Percentiles rank a stretch among this genome's conserved stretches.
Evolutionary conservation across 2,329 filamentous ascomycete species (phyloP).

Genomic region (Mariannaea elegans): DNA sequence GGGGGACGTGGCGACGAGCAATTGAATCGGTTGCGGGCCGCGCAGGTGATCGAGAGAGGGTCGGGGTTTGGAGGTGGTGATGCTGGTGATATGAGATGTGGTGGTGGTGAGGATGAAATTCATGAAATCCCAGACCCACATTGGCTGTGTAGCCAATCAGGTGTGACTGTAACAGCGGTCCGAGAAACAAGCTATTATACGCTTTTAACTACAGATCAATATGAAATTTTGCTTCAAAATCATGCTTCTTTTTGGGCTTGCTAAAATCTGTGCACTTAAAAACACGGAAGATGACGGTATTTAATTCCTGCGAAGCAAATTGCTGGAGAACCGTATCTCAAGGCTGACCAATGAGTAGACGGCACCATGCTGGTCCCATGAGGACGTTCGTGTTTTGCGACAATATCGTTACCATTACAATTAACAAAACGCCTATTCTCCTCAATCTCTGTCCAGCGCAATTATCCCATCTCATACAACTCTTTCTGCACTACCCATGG

Average conservation of each 20-base stretch:
- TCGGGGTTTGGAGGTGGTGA: slow-evolving; percentile 19
- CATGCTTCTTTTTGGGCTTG: too few relatives aligned
- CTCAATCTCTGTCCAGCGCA: background rate
- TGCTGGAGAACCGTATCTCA: too few relatives aligned
- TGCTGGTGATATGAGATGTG: slow-evolving; percentile 19
- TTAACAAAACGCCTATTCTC: background rate
- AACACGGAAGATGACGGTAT: too few relatives aligned
- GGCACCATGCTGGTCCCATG: too few relatives aligned
- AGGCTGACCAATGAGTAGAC: too few relatives aligned
- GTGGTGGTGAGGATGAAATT: slow-evolving; percentile 18
- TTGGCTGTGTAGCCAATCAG: background rate
- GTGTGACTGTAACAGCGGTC: background rate
- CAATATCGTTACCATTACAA: background rate
- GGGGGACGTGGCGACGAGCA: slow-evolving; percentile 17
- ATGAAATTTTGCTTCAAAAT: too few relatives aligned
- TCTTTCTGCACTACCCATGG: background rate
- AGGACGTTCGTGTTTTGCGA: too few relatives aligned
- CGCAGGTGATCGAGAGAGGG: slow-evolving; percentile 13
- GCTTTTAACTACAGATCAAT: too few relatives aligned
- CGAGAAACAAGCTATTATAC: too few relatives aligned
- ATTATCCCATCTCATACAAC: background rate
- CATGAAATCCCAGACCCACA: slow-evolving; percentile 5
- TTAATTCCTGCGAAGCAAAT: too few relatives aligned
- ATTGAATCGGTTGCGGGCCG: slow-evolving; percentile 28
- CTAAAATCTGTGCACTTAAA: too few relatives aligned